Percentiles rank a stretch among this genome's conserved stretches.
Evolutionary conservation across 2,329 filamentous ascomycete species (phyloP).

Genomic region (Fusarium tanahbumbuense): DNA sequence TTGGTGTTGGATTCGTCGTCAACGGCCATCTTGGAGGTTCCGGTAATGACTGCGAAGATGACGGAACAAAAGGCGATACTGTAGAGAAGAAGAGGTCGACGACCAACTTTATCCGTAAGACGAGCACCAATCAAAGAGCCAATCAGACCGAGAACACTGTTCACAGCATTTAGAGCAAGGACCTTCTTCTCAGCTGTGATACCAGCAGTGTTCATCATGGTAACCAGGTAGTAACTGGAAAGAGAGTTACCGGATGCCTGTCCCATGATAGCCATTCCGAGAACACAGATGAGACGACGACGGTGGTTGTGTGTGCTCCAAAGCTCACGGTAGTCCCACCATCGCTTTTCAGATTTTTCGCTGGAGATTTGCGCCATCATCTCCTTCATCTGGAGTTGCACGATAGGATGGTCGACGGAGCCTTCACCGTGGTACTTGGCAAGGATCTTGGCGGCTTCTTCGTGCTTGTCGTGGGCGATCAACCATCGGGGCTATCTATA

Average conservation of each 20-base stretch:
- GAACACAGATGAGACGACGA: conserved; percentile 63
- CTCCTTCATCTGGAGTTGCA: conserved; percentile 55
- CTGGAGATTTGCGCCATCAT: conserved; percentile 54
- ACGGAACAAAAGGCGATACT: conserved; percentile 55
- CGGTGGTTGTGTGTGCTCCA: conserved; percentile 60
- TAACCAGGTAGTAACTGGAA: conserved; percentile 66
- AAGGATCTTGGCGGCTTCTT: conserved; percentile 52
- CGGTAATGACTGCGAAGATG: conserved; percentile 59
- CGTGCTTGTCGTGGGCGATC: conserved; percentile 52
- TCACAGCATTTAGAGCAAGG: conserved; percentile 61
- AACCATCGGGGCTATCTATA: conserved; percentile 52
- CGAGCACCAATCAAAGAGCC: conserved; percentile 58
- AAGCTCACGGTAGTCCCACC: conserved; percentile 66
- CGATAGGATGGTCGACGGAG: conserved; percentile 50
- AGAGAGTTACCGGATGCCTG: conserved; percentile 65
- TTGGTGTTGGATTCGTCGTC: conserved; percentile 46
- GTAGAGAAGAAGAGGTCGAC: conserved; percentile 62
- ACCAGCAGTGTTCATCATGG: conserved; percentile 50
- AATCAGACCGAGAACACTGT: conserved; percentile 59
- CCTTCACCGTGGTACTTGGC: conserved; percentile 52
- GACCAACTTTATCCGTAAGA: conserved; percentile 56
- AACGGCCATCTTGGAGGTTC: conserved; percentile 13
- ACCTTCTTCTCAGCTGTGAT: conserved; percentile 53
- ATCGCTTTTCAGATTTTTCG: conserved; percentile 61
- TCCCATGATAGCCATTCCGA: conserved; percentile 65